Conservation (phyloP, 192 early-diverging fungal species). For the Entophlyctis luteolus region DNA sequence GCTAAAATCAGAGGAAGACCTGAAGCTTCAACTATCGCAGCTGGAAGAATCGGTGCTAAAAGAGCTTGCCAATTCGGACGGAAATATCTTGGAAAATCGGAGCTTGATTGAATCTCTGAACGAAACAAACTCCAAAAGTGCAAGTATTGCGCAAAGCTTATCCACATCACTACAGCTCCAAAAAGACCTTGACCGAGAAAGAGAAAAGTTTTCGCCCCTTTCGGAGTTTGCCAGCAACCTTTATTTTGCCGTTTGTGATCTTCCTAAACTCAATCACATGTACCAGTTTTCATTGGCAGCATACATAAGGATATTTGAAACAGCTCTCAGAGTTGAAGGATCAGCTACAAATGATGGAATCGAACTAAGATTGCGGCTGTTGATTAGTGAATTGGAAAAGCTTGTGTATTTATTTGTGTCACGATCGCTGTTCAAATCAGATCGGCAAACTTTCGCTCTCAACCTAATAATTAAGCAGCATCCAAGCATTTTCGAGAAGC, state of each 20-base stretch:
- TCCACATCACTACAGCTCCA: constrained; percentile 50
- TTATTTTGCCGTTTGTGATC: constrained; percentile 51
- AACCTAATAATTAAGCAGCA: constrained; percentile 41
- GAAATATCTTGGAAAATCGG: constrained; percentile 62
- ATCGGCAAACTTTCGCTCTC: constrained; percentile 54
- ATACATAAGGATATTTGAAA: constrained; percentile 48
- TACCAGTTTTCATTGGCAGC: constrained; percentile 52
- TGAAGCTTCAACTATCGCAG: constrained; percentile 47
- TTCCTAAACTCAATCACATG: constrained; percentile 53
- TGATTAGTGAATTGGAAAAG: constrained; percentile 46
- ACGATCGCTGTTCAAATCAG: constrained; percentile 50
- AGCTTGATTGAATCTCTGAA: constrained; percentile 49
- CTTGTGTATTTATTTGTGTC: constrained; percentile 40
- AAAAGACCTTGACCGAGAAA: constrained; percentile 45
- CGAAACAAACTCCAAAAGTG: constrained; percentile 56
- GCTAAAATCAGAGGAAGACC: constrained; percentile 50
- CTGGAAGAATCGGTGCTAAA: constrained; percentile 54
- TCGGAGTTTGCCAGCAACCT: constrained; percentile 46
- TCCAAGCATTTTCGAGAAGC: constrained; percentile 38
- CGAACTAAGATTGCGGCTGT: constrained; percentile 45
- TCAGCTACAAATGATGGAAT: constrained; percentile 38
- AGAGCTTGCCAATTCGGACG: constrained; percentile 53
- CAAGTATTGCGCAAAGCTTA: constrained; percentile 42
- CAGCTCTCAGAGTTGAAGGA: constrained; percentile 36
- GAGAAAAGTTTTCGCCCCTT: constrained; percentile 50